phyloP scores from a whole-genome alignment of 2,329 filamentous ascomycete genomes.

The Fusarium sp. region DNA sequence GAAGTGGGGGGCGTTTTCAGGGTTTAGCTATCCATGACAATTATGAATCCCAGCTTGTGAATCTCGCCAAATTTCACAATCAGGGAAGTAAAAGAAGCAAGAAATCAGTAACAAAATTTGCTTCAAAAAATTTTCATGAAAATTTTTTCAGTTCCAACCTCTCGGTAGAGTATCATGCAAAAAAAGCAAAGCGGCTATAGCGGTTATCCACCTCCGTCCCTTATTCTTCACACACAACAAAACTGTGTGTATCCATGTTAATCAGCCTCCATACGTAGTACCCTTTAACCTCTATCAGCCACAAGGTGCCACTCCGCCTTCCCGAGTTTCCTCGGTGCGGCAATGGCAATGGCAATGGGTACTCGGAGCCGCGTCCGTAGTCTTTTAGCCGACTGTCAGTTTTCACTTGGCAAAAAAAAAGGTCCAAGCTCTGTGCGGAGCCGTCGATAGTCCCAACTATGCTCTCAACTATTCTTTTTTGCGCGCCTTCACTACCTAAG shows the following conservation, averaged over 20 bases:
- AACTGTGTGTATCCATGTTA: not conserved
- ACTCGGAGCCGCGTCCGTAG: constrained; percentile 30
- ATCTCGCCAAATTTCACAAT: constrained; percentile 31
- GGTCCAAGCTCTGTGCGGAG: not conserved
- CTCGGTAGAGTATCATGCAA: not conserved
- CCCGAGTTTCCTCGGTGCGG: not conserved
- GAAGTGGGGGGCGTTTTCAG: not conserved
- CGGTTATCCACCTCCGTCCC: constrained; percentile 5
- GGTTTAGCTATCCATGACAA: not conserved
- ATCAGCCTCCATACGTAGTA: not conserved
- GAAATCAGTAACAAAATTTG: not conserved
- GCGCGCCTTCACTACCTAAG: not conserved
- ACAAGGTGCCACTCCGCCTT: not conserved
- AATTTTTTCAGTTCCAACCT: constrained; percentile 3
- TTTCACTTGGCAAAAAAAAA: constrained; percentile 7
- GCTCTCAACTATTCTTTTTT: not conserved
- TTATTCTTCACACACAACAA: not conserved
- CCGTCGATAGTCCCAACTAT: not conserved
- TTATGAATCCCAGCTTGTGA: constrained; percentile 1
- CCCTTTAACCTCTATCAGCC: not conserved
- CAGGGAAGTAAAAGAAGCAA: constrained; percentile 24
- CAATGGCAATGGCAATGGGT: not conserved
- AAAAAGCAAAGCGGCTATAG: constrained; percentile 11
- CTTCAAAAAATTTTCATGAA: not conserved
- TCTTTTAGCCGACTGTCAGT: constrained; percentile 4